Evolutionary conservation across 1,284 basidiomycete genomes (phyloP).

Genomic region (Rhodotorula sp.): DNA sequence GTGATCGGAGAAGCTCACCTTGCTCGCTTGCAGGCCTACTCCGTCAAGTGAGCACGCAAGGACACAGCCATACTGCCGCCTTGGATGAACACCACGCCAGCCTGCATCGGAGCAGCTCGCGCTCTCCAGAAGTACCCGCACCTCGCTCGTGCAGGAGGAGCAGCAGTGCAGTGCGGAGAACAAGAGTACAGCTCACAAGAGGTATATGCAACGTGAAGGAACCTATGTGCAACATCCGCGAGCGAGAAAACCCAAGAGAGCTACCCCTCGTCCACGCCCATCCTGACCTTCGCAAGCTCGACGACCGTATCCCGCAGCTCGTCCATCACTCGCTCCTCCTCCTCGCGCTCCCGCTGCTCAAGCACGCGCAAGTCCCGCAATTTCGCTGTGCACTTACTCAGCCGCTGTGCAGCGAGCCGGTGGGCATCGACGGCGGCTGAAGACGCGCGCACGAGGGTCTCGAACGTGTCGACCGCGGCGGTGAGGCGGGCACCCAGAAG

Average conservation of each 20-base stretch:
- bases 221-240: neutral
- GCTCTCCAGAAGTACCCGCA: neutral
- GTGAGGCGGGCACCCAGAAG: conserved; percentile 8
- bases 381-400: conserved; percentile 12
- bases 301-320: conserved; percentile 26
- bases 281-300: conserved; percentile 14
- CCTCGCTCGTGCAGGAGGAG: neutral
- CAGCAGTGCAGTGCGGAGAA: neutral
- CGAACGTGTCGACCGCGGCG: conserved; percentile 10
- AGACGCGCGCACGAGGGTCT: conserved; percentile 19
- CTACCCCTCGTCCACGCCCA: neutral
- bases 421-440: conserved; percentile 19
- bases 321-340: conserved; percentile 14
- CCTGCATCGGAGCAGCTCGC: neutral
- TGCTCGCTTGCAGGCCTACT: neutral
- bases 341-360: conserved; percentile 14
- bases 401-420: neutral
- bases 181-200: neutral
- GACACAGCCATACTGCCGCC: neutral
- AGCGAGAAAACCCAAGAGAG: neutral
- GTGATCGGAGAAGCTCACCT: neutral
- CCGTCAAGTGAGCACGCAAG: neutral
- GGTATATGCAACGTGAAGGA: neutral
- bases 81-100: neutral
- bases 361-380: conserved; percentile 18